Conservation (phyloP, 2,329 filamentous ascomycete species). For the Ophiosphaerella korrae region DNA sequence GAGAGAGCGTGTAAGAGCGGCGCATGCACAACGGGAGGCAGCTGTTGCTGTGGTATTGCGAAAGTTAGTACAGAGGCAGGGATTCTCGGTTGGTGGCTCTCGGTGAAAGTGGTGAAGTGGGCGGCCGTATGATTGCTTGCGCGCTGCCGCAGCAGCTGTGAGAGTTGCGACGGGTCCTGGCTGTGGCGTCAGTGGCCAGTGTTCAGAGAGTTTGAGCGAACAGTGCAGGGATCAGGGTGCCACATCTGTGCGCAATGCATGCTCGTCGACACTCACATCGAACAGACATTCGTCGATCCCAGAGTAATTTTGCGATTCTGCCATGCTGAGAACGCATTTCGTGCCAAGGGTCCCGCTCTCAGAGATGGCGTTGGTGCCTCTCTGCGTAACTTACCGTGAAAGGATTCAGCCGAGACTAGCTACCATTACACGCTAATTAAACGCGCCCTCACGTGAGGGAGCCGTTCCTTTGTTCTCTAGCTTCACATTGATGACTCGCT, state of each 20-base stretch:
- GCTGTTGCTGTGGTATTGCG: slow-evolving; percentile 15
- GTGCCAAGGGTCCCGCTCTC: slow-evolving; percentile 4
- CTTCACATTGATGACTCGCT: background rate
- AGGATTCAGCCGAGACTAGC: slow-evolving; percentile 12
- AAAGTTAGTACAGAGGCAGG: slow-evolving; percentile 12
- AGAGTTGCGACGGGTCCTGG: slow-evolving; percentile 46
- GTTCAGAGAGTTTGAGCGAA: slow-evolving; percentile 13
- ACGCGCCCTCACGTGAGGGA: slow-evolving; percentile 23
- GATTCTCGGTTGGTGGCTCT: slow-evolving; percentile 16
- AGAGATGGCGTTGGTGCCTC: slow-evolving; percentile 15
- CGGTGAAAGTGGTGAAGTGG: slow-evolving; percentile 33
- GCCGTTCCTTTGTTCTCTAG: background rate
- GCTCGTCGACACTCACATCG: slow-evolving; percentile 37
- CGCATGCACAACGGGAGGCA: slow-evolving; percentile 16
- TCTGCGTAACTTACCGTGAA: slow-evolving; percentile 1
- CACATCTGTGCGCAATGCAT: slow-evolving; percentile 20
- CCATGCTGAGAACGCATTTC: slow-evolving; percentile 29
- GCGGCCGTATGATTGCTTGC: slow-evolving; percentile 29
- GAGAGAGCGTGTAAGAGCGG: slow-evolving; percentile 18
- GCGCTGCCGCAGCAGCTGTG: slow-evolving; percentile 43
- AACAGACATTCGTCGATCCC: slow-evolving; percentile 37
- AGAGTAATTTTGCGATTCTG: slow-evolving; percentile 35
- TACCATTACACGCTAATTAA: slow-evolving; percentile 16
- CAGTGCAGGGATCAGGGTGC: slow-evolving; percentile 24
- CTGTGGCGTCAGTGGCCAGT: slow-evolving; percentile 26